Evolutionary conservation across 495 filamentous ascomycete genomes (phyloP).

Genomic region (Ramalina intermedia): DNA sequence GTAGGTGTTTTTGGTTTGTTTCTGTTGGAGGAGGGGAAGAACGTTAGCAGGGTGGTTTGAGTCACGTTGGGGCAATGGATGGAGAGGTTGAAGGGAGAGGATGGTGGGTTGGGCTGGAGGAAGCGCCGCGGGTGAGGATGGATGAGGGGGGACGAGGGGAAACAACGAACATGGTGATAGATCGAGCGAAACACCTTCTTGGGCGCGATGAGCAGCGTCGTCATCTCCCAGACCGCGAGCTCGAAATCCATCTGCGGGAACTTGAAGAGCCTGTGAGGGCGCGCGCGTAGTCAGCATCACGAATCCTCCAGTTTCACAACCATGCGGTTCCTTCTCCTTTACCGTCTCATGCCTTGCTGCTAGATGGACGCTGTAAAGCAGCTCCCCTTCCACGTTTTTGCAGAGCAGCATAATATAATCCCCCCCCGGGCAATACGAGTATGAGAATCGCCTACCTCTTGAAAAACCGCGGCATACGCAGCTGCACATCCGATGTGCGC

Average conservation of each 20-base stretch:
- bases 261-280: constrained; percentile 38
- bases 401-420: background rate
- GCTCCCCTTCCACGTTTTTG: background rate
- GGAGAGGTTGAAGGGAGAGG: constrained; percentile 1
- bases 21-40: constrained; percentile 8
- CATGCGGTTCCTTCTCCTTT: no score
- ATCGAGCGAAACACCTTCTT: constrained; percentile 68
- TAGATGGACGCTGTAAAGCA: background rate
- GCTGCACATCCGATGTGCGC: constrained; percentile 28
- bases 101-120: constrained; percentile 7
- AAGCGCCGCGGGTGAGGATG: background rate
- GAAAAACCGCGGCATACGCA: constrained; percentile 45
- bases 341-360: background rate
- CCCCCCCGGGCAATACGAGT: background rate
- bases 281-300: background rate
- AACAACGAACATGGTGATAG: constrained; percentile 51
- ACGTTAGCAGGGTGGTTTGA: background rate
- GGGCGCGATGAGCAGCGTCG: constrained; percentile 52
- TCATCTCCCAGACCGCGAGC: constrained; percentile 74
- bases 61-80: background rate
- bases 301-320: no score
- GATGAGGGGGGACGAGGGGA: background rate
- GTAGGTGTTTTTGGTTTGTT: constrained; percentile 61
- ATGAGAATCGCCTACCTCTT: constrained; percentile 26
- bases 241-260: constrained; percentile 60